Evolutionary conservation across 179 eudicot species (phyloP).

Genomic region (Drosera spatulata): DNA sequence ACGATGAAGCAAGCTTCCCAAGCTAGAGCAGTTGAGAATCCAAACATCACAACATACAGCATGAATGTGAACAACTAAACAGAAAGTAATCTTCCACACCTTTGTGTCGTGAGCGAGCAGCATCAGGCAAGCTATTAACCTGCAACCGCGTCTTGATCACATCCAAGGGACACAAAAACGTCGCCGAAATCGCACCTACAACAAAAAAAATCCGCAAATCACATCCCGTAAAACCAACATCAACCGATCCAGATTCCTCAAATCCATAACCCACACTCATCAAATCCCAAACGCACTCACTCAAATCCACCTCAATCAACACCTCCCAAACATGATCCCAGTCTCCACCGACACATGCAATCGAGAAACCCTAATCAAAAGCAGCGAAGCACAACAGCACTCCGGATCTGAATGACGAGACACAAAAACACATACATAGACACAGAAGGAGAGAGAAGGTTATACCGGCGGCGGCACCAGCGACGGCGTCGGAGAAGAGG

Average conservation of each 20-base stretch:
- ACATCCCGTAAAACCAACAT: neutral
- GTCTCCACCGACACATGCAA: too few relatives aligned
- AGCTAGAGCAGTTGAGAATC: too few relatives aligned
- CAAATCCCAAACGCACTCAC: too few relatives aligned
- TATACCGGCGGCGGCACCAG: slow-evolving; percentile 79
- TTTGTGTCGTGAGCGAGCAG: slow-evolving; percentile 32
- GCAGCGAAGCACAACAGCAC: too few relatives aligned
- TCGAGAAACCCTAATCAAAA: slow-evolving; percentile 1
- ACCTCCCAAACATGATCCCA: too few relatives aligned
- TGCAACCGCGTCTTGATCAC: slow-evolving; percentile 90
- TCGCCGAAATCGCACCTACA: slow-evolving; percentile 89
- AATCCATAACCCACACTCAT: neutral
- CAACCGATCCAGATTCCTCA: neutral
- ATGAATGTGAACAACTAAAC: too few relatives aligned
- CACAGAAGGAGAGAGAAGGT: neutral
- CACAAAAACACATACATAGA: too few relatives aligned
- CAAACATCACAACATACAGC: too few relatives aligned
- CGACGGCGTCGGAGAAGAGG: slow-evolving; percentile 41
- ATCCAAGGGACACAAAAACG: slow-evolving; percentile 80
- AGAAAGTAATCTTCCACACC: slow-evolving; percentile 21
- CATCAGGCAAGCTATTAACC: slow-evolving; percentile 61
- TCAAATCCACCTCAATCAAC: too few relatives aligned
- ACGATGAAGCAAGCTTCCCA: too few relatives aligned
- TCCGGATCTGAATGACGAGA: too few relatives aligned
- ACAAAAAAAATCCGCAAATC: neutral